Evolutionary conservation across 164 flowering plant genomes (phyloP).

Genomic region (Cinnamomum micranthum): DNA sequence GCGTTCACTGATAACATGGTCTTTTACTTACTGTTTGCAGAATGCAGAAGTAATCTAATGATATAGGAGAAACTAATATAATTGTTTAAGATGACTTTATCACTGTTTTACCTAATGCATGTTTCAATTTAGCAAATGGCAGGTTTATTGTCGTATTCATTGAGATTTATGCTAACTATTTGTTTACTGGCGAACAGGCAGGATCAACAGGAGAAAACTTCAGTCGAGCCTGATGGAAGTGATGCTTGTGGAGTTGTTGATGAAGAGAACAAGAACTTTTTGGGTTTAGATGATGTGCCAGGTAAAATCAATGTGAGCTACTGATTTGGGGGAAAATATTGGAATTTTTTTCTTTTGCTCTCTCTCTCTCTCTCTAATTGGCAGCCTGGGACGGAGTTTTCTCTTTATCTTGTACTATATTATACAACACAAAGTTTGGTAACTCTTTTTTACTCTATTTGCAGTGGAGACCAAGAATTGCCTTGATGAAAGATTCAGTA

Average conservation of each 20-base stretch:
- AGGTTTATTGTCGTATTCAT: too few species aligned
- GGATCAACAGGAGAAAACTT: constrained; percentile 42
- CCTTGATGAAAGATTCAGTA: constrained; percentile 35
- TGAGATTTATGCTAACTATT: not conserved
- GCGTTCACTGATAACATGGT: not conserved
- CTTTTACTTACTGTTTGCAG: too few species aligned
- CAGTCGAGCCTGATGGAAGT: constrained; percentile 34
- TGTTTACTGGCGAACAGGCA: constrained; percentile 31
- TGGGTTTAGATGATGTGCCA: constrained; percentile 72
- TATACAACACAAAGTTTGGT: constrained; percentile 3
- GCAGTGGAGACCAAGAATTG: constrained; percentile 75
- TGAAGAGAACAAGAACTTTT: constrained; percentile 61
- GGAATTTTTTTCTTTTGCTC: too few species aligned
- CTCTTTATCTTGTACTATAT: not conserved
- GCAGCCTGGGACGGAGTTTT: not conserved
- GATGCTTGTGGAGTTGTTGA: constrained; percentile 31
- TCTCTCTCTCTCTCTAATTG: not conserved
- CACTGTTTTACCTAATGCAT: too few species aligned
- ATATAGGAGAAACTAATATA: not conserved
- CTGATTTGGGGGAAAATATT: too few species aligned
- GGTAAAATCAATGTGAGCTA: constrained; percentile 35
- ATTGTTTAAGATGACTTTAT: not conserved
- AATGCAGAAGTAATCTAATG: too few species aligned
- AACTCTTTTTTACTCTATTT: constrained; percentile 17
- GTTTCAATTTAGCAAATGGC: not conserved